Conservation (phyloP, 2,329 filamentous ascomycete species). For the Aspergillus felis region DNA sequence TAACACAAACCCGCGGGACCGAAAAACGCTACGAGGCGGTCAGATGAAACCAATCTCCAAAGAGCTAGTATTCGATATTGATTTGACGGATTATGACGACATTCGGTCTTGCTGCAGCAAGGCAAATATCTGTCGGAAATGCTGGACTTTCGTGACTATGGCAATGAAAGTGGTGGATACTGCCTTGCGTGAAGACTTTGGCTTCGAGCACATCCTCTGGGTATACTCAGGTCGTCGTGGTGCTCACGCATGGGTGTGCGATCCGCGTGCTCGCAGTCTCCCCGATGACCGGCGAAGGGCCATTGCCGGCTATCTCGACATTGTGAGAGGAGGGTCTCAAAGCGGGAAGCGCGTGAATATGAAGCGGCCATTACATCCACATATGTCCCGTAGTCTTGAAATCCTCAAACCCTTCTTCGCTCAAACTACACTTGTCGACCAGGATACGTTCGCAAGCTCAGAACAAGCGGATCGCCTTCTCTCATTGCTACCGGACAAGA, state of each 20-base stretch:
- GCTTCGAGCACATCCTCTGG: slow-evolving; percentile 96
- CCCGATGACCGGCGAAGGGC: slow-evolving; percentile 82
- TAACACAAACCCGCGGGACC: slow-evolving; percentile 85
- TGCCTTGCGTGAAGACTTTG: slow-evolving; percentile 88
- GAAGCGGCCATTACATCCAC: slow-evolving; percentile 81
- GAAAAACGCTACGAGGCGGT: slow-evolving; percentile 74
- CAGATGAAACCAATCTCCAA: slow-evolving; percentile 86
- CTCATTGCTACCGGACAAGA: slow-evolving; percentile 75
- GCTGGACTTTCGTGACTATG: slow-evolving; percentile 98
- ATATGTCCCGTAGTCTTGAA: slow-evolving; percentile 79
- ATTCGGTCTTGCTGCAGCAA: slow-evolving; percentile 92
- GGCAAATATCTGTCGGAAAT: slow-evolving; percentile 88
- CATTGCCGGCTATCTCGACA: slow-evolving; percentile 83
- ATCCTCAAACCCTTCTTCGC: slow-evolving; percentile 82
- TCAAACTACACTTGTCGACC: slow-evolving; percentile 71
- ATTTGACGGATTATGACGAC: slow-evolving; percentile 98
- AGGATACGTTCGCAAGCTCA: slow-evolving; percentile 75
- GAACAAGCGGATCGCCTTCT: slow-evolving; percentile 75
- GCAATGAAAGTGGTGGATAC: slow-evolving; percentile 89
- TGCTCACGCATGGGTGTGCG: slow-evolving; percentile 97
- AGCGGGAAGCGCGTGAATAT: slow-evolving; percentile 83
- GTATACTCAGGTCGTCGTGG: slow-evolving; percentile 96
- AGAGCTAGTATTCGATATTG: slow-evolving; percentile 98
- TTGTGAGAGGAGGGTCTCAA: slow-evolving; percentile 81
- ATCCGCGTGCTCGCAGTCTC: slow-evolving; percentile 76